A percentile compares a stretch with the other conserved stretches of the same genome.
These are phyloP conservation scores for Penicillium crustosum DNA, from an alignment of 2,329 filamentous ascomycete species.

Conservation along the genomic window DNA sequence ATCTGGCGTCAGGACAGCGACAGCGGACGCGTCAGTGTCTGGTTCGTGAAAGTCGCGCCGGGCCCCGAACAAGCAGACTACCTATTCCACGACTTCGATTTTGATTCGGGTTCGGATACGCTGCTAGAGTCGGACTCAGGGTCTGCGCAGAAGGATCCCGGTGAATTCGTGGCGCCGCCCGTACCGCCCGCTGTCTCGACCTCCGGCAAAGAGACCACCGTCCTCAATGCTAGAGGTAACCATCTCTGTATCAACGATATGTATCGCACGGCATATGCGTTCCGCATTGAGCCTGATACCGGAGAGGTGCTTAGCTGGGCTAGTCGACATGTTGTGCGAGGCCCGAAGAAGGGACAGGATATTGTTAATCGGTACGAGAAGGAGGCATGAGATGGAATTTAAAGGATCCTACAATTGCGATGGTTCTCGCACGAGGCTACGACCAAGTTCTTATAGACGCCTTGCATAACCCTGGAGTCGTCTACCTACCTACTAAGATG, in stretches of 20 bases:
- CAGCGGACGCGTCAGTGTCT: constrained; percentile 40
- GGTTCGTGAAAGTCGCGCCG: constrained; percentile 44
- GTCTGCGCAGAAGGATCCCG: constrained; percentile 7
- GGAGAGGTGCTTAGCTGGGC: constrained; percentile 43
- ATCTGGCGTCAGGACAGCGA: constrained; percentile 41
- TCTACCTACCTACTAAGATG: neutral
- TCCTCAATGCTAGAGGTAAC: constrained; percentile 41
- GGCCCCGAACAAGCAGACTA: constrained; percentile 41
- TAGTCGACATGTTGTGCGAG: constrained; percentile 47
- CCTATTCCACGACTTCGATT: constrained; percentile 46
- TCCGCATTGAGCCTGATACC: constrained; percentile 34
- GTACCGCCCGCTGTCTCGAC: constrained; percentile 21
- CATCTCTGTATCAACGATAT: constrained; percentile 50
- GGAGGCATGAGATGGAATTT: constrained; percentile 9
- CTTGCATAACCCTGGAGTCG: neutral
- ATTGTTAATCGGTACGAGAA: constrained; percentile 43
- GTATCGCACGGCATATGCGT: constrained; percentile 48
- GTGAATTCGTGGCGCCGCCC: constrained; percentile 26
- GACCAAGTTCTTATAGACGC: neutral
- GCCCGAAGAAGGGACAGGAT: constrained; percentile 48
- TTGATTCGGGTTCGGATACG: constrained; percentile 14
- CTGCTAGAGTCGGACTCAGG: neutral
- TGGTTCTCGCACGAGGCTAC: neutral
- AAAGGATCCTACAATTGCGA: neutral
- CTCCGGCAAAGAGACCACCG: constrained; percentile 20